Base-by-base conservation (phyloP, 192 early-diverging fungal species). In the Funneliformis mosseae region DNA sequence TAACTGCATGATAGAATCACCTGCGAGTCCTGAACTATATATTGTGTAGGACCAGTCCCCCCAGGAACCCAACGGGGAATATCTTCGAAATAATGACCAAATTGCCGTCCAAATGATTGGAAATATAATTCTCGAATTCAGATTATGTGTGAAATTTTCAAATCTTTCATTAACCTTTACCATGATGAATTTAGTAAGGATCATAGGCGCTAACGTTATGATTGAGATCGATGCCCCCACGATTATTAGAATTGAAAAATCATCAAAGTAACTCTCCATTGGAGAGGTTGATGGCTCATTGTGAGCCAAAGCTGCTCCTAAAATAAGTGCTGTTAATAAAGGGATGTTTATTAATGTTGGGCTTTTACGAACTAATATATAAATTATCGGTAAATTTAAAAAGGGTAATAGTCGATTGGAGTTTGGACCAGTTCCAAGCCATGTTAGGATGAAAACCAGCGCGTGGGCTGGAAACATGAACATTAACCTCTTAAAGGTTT, bases 41-140 rank as follows among this genome's bases (percentile, higher is more conserved):
- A 79, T n/a, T 8, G 78, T 42, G 60, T 79, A 79, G 3, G 67
- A 28, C 78, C 78, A 79, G 18, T 79, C 78, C 9, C 78, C 78
- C 78, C 78, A 79, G 4, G 78, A 79, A 10, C 78, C 78, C 21
- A 79, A 55, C 5, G 78, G 78, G 1, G 68, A 71, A 23, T 60
- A 79, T 42, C 68, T 0, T 16, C 78, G 46, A 39, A 45, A 60
- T 38, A 71, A 10, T 12, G 45, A 55, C 67, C 78, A 71, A 0
- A 41, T 10, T 5, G 7, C 4, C 1, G 64, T 71, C 78, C 78
- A 79, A 7, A 79, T 28, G 5, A 18, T 21, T 0, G 78, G 63
- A 41, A 71, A 79, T 2, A 79, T 43, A 11, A 41, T 14, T 41
- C 14, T 43, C n/a, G 21, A 70, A 33, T 66, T 66, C 3, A 27